Percentiles rank a stretch among this genome's conserved stretches.
Evolutionary conservation across 306 rosid species (phyloP).

Genomic region (Gastrolobium villosum): DNA sequence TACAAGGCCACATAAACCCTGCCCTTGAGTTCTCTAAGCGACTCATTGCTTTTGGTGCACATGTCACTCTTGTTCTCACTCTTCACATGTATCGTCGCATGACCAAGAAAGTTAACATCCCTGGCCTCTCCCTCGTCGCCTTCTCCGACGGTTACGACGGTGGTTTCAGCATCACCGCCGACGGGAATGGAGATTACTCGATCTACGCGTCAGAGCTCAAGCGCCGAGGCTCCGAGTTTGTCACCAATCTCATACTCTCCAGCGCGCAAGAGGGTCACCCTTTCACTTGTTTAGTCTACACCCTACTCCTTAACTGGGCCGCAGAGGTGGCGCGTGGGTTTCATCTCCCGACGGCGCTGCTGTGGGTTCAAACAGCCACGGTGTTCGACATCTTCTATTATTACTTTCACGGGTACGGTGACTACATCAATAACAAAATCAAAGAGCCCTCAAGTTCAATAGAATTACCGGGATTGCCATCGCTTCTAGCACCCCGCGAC

Average conservation of each 20-base stretch:
- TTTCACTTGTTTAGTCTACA: slow-evolving; percentile 54
- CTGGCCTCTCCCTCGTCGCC: slow-evolving; percentile 36
- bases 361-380: slow-evolving; percentile 55
- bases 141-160: slow-evolving; percentile 62
- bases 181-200: neutral
- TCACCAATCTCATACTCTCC: slow-evolving; percentile 41
- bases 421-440: slow-evolving; percentile 12
- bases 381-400: slow-evolving; percentile 45
- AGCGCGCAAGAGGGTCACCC: slow-evolving; percentile 42
- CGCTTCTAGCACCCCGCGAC: neutral
- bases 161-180: neutral
- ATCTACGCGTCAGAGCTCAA: slow-evolving; percentile 27
- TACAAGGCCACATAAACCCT: slow-evolving; percentile 64
- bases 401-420: slow-evolving; percentile 50
- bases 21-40: slow-evolving; percentile 53
- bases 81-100: slow-evolving; percentile 45
- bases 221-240: slow-evolving; percentile 47
- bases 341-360: slow-evolving; percentile 38
- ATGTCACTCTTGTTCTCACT: slow-evolving; percentile 53
- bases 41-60: slow-evolving; percentile 46
- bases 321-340: slow-evolving; percentile 43
- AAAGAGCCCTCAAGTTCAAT: slow-evolving; percentile 11
- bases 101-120: slow-evolving; percentile 19
- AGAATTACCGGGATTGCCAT: slow-evolving; percentile 46
- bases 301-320: slow-evolving; percentile 49